Conservation (phyloP, 805 yeast species). For the Naumovozyma castellii region DNA sequence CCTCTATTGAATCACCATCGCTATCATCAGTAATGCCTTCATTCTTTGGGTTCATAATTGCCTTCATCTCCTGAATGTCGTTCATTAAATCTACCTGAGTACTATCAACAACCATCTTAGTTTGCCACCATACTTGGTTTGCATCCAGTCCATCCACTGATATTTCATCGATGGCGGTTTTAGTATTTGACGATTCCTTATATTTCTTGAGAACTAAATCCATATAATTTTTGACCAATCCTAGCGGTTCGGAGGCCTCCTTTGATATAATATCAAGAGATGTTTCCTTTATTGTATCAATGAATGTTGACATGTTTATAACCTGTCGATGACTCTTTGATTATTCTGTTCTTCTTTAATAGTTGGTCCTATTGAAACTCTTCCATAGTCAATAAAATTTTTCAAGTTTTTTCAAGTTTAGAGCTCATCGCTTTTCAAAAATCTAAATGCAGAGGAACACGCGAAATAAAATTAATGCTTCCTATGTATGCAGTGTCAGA, state of each 20-base stretch:
- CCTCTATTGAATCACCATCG: slow-evolving; percentile 8
- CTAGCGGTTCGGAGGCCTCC: slow-evolving; percentile 17
- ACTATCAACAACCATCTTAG: slow-evolving; percentile 73
- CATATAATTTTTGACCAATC: slow-evolving; percentile 18
- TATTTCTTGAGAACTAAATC: slow-evolving; percentile 21
- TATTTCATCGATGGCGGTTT: slow-evolving; percentile 69
- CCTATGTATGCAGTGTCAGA: too few relatives aligned
- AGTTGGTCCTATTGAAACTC: too few relatives aligned
- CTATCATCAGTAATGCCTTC: slow-evolving; percentile 7
- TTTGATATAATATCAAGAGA: slow-evolving; percentile 17
- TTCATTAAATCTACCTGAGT: slow-evolving; percentile 57
- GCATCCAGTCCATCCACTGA: slow-evolving; percentile 82
- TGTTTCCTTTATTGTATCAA: slow-evolving; percentile 12
- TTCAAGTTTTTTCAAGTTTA: too few relatives aligned
- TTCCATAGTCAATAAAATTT: too few relatives aligned
- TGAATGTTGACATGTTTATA: slow-evolving; percentile 16
- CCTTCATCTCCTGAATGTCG: slow-evolving; percentile 44
- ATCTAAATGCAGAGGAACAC: neutral
- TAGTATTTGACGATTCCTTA: slow-evolving; percentile 11
- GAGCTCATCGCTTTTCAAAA: neutral
- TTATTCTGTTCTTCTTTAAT: too few relatives aligned
- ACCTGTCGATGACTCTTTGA: too few relatives aligned
- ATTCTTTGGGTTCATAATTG: slow-evolving; percentile 28
- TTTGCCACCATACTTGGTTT: slow-evolving; percentile 89
- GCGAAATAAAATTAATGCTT: too few relatives aligned